Base-by-base conservation (phyloP, 371 early-diverging fungal species). In the Cladochytrium tenue region DNA sequence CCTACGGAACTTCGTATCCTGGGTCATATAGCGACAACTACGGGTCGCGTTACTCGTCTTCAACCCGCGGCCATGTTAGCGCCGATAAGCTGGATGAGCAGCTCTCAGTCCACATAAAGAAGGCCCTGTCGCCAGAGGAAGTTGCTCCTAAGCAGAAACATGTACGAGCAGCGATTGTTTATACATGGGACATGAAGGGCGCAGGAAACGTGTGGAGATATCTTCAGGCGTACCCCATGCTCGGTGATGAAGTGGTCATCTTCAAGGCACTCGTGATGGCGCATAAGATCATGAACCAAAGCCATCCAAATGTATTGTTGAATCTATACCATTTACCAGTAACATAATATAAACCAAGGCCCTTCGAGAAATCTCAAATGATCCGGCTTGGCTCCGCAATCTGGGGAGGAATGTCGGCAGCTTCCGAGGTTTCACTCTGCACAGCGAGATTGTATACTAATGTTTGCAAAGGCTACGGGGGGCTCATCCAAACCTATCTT, bases 131-230 rank as follows among this genome's bases (percentile, higher is more conserved):
- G 56, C 66, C 81, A 30, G 96, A 95, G 55, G 97, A 97, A 76
- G 87, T 90, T 15, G 93, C 98, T 15, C 98, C 98, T 63, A 97
- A 97, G 78, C 96, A 95, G 74, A 97, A 97, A 80, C 98, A 97
- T 77, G 97, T 96, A 53, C 74, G 80, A 28, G 91, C 88, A 51
- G 90, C 89, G 66, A 94, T 95, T 69, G 88, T 97, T 5, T 98
- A 93, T 78, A 96, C 96, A 28, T 93, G 93, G 92, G 97, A 98
- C 75, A 87, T 90, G 75, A 90, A 93, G 70, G 89, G 92, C 2
- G 89, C 93, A 13, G 85, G 86, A 51, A 87, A 93, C 25, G 87
- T 98, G 62, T 97, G 94, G 95, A 83, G 85, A 61, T 92, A 88
- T 31, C 77, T 98, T 43, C 91, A 92, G 76, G 83, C 89, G 2